Base-by-base conservation (phyloP, 768 basidiomycete genomes). In the Chalciporus pseudorubinellus region DNA sequence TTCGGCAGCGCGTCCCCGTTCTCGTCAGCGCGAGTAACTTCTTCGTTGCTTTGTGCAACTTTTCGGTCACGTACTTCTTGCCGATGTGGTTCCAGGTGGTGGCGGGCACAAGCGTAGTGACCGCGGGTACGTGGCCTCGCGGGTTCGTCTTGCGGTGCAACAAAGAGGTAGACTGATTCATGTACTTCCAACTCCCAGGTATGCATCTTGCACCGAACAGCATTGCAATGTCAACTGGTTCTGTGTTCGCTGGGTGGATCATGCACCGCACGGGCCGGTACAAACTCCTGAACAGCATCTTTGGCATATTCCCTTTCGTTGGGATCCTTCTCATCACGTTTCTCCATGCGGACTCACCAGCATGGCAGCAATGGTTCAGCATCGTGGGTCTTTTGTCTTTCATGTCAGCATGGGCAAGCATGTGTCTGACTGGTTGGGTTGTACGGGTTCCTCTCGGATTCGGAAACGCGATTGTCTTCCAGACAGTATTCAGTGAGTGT, bases 71-170 rank as follows among this genome's bases (percentile, higher is more conserved):
- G 39, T 59, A 50, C 43, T 59, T 59, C 20, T 16, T 59, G 22
- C 56, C 58, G 1, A 6, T 59, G 18, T 59, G 58, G 58, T 59
- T 59, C 33, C 41, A 59, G 28, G 58, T 51, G 0, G 58, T 59
- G 3, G 18, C 48, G 13, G 38, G 53, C 50, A 43, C 53, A 2
- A 59, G 46, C 34, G 56, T 51, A 21, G 43, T 51, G 3, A 45
- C 33, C 2, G 56, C 58, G 2, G 58, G 58, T 58, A 33, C 3
- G 48, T 53, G 9, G 10, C 18, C 3, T 16, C 8, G 5, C 8
- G 6, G 16, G 8, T 12, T n/a, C 6, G 4, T 18, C 11, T 20
- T 26, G 7, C 11, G 33, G 14, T 14, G 20, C 28, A 33, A 18
- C 24, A 11, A 11, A 29, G 42, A 13, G 22, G 18, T 28, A n/a